Evolutionary conservation across 371 early-diverging fungal species (phyloP).

Genomic region (Mucor saturninus): DNA sequence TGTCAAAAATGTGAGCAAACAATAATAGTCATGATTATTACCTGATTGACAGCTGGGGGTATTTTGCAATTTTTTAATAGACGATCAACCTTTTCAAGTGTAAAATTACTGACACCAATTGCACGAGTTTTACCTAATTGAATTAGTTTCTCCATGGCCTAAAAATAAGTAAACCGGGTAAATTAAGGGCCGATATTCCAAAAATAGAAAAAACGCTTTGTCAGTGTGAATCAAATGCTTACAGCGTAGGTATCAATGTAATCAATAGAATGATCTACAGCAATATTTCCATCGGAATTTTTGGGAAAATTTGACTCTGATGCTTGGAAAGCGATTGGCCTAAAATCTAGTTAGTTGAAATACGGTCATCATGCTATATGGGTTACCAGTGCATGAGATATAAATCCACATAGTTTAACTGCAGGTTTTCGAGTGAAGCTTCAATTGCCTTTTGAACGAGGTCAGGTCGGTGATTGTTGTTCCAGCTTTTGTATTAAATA

Average conservation of each 20-base stretch:
- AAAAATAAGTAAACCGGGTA: slow-evolving; percentile 4
- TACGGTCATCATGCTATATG: background rate
- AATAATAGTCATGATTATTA: slow-evolving; percentile 26
- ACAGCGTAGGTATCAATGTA: slow-evolving; percentile 56
- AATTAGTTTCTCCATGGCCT: slow-evolving; percentile 66
- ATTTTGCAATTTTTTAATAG: slow-evolving; percentile 55
- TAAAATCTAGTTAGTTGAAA: slow-evolving; percentile 1
- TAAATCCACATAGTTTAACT: slow-evolving; percentile 73
- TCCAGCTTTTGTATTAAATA: slow-evolving; percentile 54
- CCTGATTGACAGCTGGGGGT: slow-evolving; percentile 70
- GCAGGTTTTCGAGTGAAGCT: slow-evolving; percentile 57
- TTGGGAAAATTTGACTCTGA: slow-evolving; percentile 29
- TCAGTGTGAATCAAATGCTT: slow-evolving; percentile 24
- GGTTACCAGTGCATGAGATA: slow-evolving; percentile 65
- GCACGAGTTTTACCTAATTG: slow-evolving; percentile 53
- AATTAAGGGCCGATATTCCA: slow-evolving; percentile 4
- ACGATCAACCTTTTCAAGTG: slow-evolving; percentile 50
- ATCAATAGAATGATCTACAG: slow-evolving; percentile 26
- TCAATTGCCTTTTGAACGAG: slow-evolving; percentile 53
- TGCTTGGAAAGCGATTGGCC: slow-evolving; percentile 43
- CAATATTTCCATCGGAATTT: slow-evolving; percentile 34
- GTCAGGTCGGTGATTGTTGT: slow-evolving; percentile 56
- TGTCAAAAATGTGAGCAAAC: background rate
- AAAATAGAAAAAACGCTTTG: slow-evolving; percentile 24
- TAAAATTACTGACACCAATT: slow-evolving; percentile 73